Percentiles rank a stretch among this genome's conserved stretches.
Conservation (phyloP, 1,139 yeast species). For the Candida tunisiensis region DNA sequence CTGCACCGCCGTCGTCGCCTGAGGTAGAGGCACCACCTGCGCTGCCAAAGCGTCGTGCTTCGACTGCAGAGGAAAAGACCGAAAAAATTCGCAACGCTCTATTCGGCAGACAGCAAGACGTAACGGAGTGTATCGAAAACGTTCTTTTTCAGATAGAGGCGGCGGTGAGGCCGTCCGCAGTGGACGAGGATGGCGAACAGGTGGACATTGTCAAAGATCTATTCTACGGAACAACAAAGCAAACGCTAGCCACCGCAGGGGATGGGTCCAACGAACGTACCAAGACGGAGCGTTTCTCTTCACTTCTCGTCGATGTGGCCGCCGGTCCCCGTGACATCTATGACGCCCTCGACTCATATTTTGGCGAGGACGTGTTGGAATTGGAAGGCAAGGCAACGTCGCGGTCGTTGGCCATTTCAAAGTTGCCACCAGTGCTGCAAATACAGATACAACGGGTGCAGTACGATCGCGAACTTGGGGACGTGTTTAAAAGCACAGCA, state of each 20-base stretch:
- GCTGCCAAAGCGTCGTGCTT: neutral
- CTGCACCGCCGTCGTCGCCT: too few relatives aligned
- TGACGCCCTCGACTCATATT: constrained; percentile 77
- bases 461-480: constrained; percentile 55
- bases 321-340: constrained; percentile 81
- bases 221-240: constrained; percentile 62
- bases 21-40: neutral
- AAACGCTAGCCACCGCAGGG: constrained; percentile 26
- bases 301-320: constrained; percentile 68
- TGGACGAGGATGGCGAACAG: constrained; percentile 62
- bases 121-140: constrained; percentile 90
- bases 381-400: constrained; percentile 54
- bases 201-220: constrained; percentile 58
- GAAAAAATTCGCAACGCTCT: constrained; percentile 10
- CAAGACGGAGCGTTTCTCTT: constrained; percentile 62
- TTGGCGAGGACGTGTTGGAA: constrained; percentile 55
- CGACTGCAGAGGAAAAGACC: constrained; percentile 2
- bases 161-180: constrained; percentile 58
- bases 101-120: constrained; percentile 90
- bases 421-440: constrained; percentile 70
- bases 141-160: constrained; percentile 87
- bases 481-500: constrained; percentile 69
- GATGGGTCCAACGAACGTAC: constrained; percentile 28
- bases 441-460: constrained; percentile 89
- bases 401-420: constrained; percentile 51